Percentiles rank a stretch among this genome's conserved stretches.
phyloP scores from a whole-genome alignment of 768 basidiomycete genomes.

The Lentinula boryana region DNA sequence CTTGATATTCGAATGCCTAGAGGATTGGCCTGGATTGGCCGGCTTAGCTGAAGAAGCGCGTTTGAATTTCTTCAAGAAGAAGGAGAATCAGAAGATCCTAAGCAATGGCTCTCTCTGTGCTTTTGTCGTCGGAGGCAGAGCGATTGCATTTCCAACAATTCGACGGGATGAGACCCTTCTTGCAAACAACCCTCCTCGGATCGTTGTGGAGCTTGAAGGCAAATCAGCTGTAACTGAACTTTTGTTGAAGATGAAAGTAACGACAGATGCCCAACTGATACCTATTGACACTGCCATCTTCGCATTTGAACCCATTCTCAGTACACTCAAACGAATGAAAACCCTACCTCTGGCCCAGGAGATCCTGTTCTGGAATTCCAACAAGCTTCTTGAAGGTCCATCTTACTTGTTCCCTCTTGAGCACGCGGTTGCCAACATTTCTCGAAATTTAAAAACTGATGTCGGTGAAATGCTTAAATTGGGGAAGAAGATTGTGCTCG shows the following conservation, averaged over 20 bases:
- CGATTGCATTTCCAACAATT: constrained; percentile 49
- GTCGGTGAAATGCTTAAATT: constrained; percentile 32
- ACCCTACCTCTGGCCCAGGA: constrained; percentile 43
- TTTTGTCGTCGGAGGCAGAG: constrained; percentile 39
- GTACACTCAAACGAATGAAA: constrained; percentile 41
- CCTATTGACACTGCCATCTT: constrained; percentile 60
- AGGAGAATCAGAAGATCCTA: constrained; percentile 34
- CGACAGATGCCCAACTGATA: constrained; percentile 35
- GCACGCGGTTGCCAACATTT: constrained; percentile 20
- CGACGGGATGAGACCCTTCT: constrained; percentile 49
- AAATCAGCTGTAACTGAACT: constrained; percentile 28
- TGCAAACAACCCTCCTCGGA: constrained; percentile 36
- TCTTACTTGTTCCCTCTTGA: constrained; percentile 13
- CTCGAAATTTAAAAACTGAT: constrained; percentile 28
- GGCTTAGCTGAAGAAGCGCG: not conserved
- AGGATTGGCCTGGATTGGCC: constrained; percentile 30
- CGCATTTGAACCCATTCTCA: constrained; percentile 58
- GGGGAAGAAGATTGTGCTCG: constrained; percentile 38
- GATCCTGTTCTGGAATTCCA: constrained; percentile 47
- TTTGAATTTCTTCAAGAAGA: constrained; percentile 13
- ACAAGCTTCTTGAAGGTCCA: constrained; percentile 6
- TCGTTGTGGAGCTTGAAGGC: constrained; percentile 51
- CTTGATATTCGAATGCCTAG: constrained; percentile 27
- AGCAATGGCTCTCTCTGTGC: constrained; percentile 51
- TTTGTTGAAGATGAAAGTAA: constrained; percentile 32